These are phyloP conservation scores for Pouteria campechiana DNA, from an alignment of 179 eudicot species.

Conservation along the genomic window DNA sequence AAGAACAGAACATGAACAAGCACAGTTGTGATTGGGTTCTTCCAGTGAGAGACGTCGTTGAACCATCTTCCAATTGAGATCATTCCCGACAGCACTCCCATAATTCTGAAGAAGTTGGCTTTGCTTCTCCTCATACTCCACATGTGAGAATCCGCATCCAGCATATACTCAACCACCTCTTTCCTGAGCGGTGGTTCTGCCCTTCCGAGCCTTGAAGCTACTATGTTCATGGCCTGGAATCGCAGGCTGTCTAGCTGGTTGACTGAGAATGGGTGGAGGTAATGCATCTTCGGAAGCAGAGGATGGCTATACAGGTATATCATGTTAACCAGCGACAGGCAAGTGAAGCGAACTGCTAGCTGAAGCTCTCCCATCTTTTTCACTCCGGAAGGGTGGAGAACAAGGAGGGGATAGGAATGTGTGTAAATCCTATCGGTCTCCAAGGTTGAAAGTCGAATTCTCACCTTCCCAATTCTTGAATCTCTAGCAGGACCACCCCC, in stretches of 20 bases:
- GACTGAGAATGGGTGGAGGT: constrained; percentile 35
- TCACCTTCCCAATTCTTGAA: constrained; percentile 21
- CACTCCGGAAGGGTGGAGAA: constrained; percentile 23
- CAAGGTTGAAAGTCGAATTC: constrained; percentile 20
- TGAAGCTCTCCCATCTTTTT: constrained; percentile 40
- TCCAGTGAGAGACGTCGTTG: constrained; percentile 32
- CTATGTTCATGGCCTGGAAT: constrained; percentile 35
- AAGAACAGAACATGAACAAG: constrained; percentile 29
- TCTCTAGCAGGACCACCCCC: constrained; percentile 15
- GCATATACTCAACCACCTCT: constrained; percentile 42
- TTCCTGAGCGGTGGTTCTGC: constrained; percentile 35
- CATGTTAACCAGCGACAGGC: constrained; percentile 30
- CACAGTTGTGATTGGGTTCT: constrained; percentile 29
- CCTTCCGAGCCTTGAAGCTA: constrained; percentile 24
- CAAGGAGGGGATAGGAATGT: constrained; percentile 39
- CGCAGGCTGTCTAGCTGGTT: constrained; percentile 29
- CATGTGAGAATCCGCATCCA: constrained; percentile 43
- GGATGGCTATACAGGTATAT: constrained; percentile 33
- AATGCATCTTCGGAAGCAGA: constrained; percentile 40
- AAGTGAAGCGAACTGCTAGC: constrained; percentile 34
- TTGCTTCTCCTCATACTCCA: constrained; percentile 53
- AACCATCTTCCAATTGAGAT: constrained; percentile 30
- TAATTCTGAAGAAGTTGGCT: constrained; percentile 34
- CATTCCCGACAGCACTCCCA: constrained; percentile 24
- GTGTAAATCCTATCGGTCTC: constrained; percentile 20